Evolutionary conservation across 148 eudicot genomes (phyloP), one percentile per base, ranked within the genome.

Genomic region (Amaranthus hypochondriacus): DNA sequence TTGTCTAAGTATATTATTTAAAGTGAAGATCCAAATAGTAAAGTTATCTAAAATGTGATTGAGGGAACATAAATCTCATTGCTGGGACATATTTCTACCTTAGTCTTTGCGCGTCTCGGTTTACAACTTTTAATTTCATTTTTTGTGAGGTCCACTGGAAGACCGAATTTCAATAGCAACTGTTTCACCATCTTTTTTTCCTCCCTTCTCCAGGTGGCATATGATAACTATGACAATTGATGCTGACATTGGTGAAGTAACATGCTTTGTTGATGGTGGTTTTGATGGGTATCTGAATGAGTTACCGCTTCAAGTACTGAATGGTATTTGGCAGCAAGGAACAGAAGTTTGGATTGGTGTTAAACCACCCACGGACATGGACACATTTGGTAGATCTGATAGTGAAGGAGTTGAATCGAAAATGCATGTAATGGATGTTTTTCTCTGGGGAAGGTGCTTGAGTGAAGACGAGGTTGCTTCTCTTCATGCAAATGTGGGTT

Each of bases 361-460:
- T 74, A 89, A 89, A 82, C 99, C 99, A 7, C 96, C 97, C 18
- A 86, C 87, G 3, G 99, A 90, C 73, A 66, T 83, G 79, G 97
- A 92, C 77, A 91, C 97, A 48, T 96, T 92, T 81, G 99, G 99
- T 79, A 87, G 99, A 84, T 92, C 99, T 10, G 99, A 96, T 72
- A 96, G 99, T 68, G 99, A 96, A 85, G 97, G 96, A 77, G 83
- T 87, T 48, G 99, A 96, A 75, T 86, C 96, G 28, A 96, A 92
- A 82, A 90, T 96, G 96, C 97, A 89, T 76, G 75, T 96, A 66
- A 96, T 96, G 99, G 99, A 96, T 86, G 89, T 90, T 84, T 92
- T 96, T 68, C 87, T 96, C 7, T 96, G 99, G 99, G 96, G 97
- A 84, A 87, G 97, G 82, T 96, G 99, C 85, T 89, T 96, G 88